Conservation (phyloP, 768 basidiomycete genomes). For the Boletellus ananiceps region DNA sequence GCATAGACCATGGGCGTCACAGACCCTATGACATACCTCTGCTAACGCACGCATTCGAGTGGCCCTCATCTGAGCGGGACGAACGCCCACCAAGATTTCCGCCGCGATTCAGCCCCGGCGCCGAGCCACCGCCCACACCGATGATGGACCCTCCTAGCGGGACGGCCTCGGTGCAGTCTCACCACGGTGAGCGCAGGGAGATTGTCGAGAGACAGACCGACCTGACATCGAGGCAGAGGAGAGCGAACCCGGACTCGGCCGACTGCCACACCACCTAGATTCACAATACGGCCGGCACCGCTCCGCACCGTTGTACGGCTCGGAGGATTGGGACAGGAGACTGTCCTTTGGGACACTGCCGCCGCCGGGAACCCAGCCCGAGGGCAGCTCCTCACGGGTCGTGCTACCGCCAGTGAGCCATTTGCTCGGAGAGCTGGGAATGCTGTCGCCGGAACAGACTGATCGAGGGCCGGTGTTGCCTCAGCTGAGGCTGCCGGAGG, state of each 20-base stretch:
- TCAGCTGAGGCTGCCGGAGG: slow-evolving; percentile 27
- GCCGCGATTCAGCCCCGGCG: slow-evolving; percentile 4
- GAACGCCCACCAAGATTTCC: slow-evolving; percentile 10
- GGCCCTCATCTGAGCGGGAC: slow-evolving; percentile 19
- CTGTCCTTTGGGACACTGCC: slow-evolving; percentile 21
- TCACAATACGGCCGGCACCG: slow-evolving; percentile 22
- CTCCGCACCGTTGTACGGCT: slow-evolving; percentile 22
- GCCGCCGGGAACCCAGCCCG: slow-evolving; percentile 7
- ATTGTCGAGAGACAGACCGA: neutral
- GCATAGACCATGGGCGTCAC: slow-evolving; percentile 13
- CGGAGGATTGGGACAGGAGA: slow-evolving; percentile 22
- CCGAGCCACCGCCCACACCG: slow-evolving; percentile 18
- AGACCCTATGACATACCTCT: slow-evolving; percentile 13
- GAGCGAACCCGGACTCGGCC: slow-evolving; percentile 17
- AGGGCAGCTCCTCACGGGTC: slow-evolving; percentile 19
- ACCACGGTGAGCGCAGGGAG: slow-evolving; percentile 18
- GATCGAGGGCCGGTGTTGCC: slow-evolving; percentile 24
- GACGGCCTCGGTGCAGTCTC: slow-evolving; percentile 3
- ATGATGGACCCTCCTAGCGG: slow-evolving; percentile 7
- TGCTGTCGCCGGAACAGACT: slow-evolving; percentile 14
- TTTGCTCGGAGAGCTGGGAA: slow-evolving; percentile 23
- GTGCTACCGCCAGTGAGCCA: slow-evolving; percentile 28
- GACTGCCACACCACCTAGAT: slow-evolving; percentile 16
- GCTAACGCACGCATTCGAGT: slow-evolving; percentile 22
- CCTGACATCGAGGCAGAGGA: slow-evolving; percentile 16